Conservation (phyloP, 176 grass and related monocot genomes). For the Puya raimondii region DNA sequence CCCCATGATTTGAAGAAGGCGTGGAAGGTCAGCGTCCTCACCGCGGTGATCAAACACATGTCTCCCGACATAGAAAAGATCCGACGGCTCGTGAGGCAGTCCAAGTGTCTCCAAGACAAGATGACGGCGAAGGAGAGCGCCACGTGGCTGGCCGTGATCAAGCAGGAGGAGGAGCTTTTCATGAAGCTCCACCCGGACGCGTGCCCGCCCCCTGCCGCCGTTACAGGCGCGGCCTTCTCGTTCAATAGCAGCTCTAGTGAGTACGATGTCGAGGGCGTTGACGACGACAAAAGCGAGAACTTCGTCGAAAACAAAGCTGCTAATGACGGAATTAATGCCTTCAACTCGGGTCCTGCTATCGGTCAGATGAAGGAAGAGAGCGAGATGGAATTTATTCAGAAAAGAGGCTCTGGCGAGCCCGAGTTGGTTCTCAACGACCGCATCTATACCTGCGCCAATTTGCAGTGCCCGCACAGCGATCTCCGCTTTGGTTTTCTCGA, state of each 20-base stretch:
- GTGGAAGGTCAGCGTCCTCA: conserved; percentile 88
- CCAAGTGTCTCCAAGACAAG: conserved; percentile 90
- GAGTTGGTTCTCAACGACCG: conserved; percentile 34
- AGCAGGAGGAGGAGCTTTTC: conserved; percentile 67
- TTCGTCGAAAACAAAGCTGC: conserved; percentile 3
- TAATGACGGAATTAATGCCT: background rate
- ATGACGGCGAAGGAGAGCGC: conserved; percentile 88
- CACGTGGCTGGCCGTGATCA: conserved; percentile 69
- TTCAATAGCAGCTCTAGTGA: conserved; percentile 41
- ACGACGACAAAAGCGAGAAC: conserved; percentile 22
- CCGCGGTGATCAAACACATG: conserved; percentile 86
- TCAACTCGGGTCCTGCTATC: conserved; percentile 20
- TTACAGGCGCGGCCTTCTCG: conserved; percentile 17
- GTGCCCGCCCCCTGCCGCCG: background rate
- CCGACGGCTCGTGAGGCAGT: conserved; percentile 67
- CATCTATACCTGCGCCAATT: conserved; percentile 50
- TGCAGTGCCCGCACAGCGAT: conserved; percentile 36
- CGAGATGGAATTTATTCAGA: conserved; percentile 35
- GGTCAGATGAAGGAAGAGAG: conserved; percentile 52
- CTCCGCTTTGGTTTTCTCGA: conserved; percentile 53
- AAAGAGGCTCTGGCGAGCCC: conserved; percentile 31
- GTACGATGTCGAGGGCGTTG: conserved; percentile 50
- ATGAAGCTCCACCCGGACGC: conserved; percentile 42
- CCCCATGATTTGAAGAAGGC: conserved; percentile 95
- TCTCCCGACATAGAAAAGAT: conserved; percentile 81